Base-by-base conservation (phyloP, 1,284 basidiomycete species). In the Leccinum ambiguum region DNA sequence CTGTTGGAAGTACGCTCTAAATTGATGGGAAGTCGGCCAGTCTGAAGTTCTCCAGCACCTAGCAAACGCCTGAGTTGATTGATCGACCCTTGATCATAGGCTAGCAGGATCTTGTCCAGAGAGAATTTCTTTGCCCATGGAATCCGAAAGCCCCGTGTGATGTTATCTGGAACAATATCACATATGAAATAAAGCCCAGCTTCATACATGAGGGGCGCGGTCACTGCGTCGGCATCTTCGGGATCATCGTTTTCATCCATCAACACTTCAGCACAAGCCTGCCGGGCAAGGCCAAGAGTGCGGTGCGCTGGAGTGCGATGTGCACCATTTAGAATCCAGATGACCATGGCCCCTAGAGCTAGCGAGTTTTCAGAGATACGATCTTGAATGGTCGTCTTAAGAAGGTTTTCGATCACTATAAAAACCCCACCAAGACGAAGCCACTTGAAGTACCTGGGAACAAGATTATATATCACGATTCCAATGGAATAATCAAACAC, bases 381-480 rank as follows among this genome's bases (percentile, higher is more conserved):
- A 50, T 50, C 48, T 50, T 50, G 48, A 50, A 50, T n/a, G 3
- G 48, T 50, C 18, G 48, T 50, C 10, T 18, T 18, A 11, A 11
- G n/a, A 50, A 50, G 48, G n/a, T 50, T 50, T 16, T 50, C 48
- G 18, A 50, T 18, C 10, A 50, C 48, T 18, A 50, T 50, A 9
- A 50, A 50, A 18, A 50, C 48, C 11, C 9, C 48, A 18, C 48
- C 48, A 18, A 69, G 60, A 1, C 21, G 45, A 5, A 62, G 16
- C 43, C 48, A 71, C 43, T 69, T 71, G 11, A 71, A 69, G 3
- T 63, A 65, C 62, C 66, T 18, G 11, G 6, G 14, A 57, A 23
- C 11, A 5, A 23, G 13, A 56, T 26, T 13, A 26, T 4, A 48
- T 18, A 21, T 33, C 7, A 39, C 14, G 36, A 59, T n/a, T 58